Conservation (phyloP, 352 stramenopile species). For the Phytophthora macrochlamydospora region DNA sequence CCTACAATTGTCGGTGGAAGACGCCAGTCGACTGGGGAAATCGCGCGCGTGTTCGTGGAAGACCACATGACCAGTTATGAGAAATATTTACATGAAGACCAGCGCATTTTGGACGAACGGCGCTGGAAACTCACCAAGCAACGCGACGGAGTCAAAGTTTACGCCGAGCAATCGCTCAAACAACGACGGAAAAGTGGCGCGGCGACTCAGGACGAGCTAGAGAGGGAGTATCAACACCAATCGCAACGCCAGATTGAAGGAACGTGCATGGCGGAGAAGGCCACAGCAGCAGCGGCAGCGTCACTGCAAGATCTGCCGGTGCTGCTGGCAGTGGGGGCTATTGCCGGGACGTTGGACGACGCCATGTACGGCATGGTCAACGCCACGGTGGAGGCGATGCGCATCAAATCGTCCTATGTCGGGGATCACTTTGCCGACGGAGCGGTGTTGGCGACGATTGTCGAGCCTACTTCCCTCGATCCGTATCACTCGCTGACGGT, state of each 20-base stretch:
- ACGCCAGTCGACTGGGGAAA: conserved; percentile 31
- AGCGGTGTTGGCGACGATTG: conserved; percentile 52
- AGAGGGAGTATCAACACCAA: conserved; percentile 26
- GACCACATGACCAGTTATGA: conserved; percentile 35
- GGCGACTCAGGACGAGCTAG: conserved; percentile 25
- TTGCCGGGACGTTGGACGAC: conserved; percentile 42
- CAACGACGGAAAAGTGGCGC: conserved; percentile 23
- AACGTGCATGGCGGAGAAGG: conserved; percentile 13
- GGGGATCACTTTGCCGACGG: conserved; percentile 47
- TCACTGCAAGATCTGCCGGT: conserved; percentile 33
- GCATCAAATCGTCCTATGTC: conserved; percentile 51
- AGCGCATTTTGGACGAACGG: conserved; percentile 28
- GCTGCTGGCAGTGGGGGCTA: conserved; percentile 33
- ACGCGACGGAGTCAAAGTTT: conserved; percentile 26
- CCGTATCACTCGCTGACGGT: conserved; percentile 48
- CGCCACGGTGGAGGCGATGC: conserved; percentile 33
- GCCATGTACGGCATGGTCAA: conserved; percentile 48
- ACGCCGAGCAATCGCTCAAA: conserved; percentile 30
- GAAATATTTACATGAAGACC: conserved; percentile 32
- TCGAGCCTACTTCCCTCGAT: conserved; percentile 42
- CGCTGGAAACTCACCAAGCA: conserved; percentile 37
- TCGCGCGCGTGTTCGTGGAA: conserved; percentile 36
- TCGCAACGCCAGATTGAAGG: not conserved
- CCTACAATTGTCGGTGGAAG: conserved; percentile 30
- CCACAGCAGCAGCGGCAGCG: conserved; percentile 20